phyloP scores from a whole-genome alignment of 1,284 basidiomycete species.

The Porogramme epimiltina region DNA sequence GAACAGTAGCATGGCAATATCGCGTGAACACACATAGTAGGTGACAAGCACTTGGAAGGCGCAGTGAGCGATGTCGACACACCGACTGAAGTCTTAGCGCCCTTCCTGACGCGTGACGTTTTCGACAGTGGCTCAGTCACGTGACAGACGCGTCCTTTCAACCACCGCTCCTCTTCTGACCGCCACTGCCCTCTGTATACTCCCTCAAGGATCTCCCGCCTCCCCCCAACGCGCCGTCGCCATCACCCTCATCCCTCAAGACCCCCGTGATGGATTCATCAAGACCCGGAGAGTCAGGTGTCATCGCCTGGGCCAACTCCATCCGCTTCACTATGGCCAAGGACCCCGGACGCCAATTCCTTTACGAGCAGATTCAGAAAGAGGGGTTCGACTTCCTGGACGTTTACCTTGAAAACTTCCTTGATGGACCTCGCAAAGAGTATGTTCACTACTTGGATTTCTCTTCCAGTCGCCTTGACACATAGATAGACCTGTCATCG shows the following conservation, averaged over 20 bases:
- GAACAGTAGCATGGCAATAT: too few species aligned
- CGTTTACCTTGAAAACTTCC: constrained; percentile 73
- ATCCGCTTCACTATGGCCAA: constrained; percentile 69
- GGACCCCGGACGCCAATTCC: constrained; percentile 67
- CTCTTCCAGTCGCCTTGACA: background rate
- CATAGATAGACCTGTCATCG: constrained; percentile 60
- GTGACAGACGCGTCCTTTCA: constrained; percentile 19
- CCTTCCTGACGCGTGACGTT: too few species aligned
- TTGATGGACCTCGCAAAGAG: constrained; percentile 66
- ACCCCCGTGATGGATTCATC: constrained; percentile 24
- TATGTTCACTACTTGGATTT: constrained; percentile 31
- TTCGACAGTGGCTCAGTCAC: constrained; percentile 11
- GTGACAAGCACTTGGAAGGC: too few species aligned
- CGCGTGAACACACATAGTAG: too few species aligned
- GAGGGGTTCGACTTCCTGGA: constrained; percentile 79
- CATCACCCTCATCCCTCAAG: background rate
- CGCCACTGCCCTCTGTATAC: constrained; percentile 3
- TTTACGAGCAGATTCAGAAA: constrained; percentile 71
- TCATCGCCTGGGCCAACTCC: constrained; percentile 62
- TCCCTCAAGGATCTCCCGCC: background rate
- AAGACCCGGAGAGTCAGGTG: constrained; percentile 31
- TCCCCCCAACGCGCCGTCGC: constrained; percentile 1
- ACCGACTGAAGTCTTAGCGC: too few species aligned
- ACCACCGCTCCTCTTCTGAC: constrained; percentile 6
- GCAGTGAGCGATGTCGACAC: too few species aligned